A percentile compares a stretch with the other conserved stretches of the same genome.
These are phyloP conservation scores for Chaetomium sp. DNA, from an alignment of 2,329 filamentous ascomycete species.

Conservation along the genomic window DNA sequence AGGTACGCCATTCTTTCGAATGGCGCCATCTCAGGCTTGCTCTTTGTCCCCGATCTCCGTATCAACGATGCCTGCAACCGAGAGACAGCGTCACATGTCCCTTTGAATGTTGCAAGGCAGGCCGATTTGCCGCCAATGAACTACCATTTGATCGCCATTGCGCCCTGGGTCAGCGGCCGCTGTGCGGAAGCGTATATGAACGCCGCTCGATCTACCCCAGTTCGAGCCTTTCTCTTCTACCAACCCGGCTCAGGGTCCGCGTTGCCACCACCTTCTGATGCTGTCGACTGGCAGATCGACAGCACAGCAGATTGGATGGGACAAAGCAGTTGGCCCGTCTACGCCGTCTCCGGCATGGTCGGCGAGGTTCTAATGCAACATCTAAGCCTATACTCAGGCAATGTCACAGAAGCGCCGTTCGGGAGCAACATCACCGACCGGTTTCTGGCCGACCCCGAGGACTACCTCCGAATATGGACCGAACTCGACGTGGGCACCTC, in stretches of 20 bases:
- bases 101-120: slow-evolving; percentile 66
- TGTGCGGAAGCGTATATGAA: slow-evolving; percentile 71
- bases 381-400: slow-evolving; percentile 70
- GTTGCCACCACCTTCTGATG: slow-evolving; percentile 59
- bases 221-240: slow-evolving; percentile 60
- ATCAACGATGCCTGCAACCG: slow-evolving; percentile 55
- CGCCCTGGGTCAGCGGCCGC: slow-evolving; percentile 71
- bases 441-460: slow-evolving; percentile 49
- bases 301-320: slow-evolving; percentile 66
- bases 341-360: slow-evolving; percentile 64
- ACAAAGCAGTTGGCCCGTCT: slow-evolving; percentile 70
- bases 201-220: slow-evolving; percentile 50
- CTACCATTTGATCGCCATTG: slow-evolving; percentile 72
- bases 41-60: slow-evolving; percentile 74
- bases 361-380: slow-evolving; percentile 65
- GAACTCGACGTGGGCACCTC: slow-evolving; percentile 43
- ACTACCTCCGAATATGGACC: slow-evolving; percentile 56
- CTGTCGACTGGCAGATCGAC: slow-evolving; percentile 62
- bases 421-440: slow-evolving; percentile 49
- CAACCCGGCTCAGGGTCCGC: slow-evolving; percentile 47
- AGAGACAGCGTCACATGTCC: slow-evolving; percentile 59
- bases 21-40: slow-evolving; percentile 64
- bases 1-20: slow-evolving; percentile 55
- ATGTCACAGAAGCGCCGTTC: slow-evolving; percentile 55
- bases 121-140: slow-evolving; percentile 61